A percentile compares a stretch with the other conserved stretches of the same genome.
Conservation (phyloP, 2,329 filamentous ascomycete species). For the Penicillium freii region DNA sequence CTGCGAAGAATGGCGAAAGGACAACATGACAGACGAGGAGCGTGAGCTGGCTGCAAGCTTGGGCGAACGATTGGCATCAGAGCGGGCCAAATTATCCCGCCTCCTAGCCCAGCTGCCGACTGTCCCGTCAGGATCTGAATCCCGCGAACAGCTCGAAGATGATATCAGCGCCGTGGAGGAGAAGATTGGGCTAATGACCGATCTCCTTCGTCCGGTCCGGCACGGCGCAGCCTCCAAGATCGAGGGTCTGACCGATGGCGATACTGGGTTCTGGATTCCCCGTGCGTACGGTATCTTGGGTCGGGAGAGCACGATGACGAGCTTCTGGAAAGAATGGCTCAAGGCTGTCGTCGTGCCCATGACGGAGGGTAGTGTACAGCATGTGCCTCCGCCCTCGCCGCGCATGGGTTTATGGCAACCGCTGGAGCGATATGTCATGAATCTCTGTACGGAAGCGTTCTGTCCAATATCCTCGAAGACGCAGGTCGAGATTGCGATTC, state of each 20-base stretch:
- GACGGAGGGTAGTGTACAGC: slow-evolving; percentile 79
- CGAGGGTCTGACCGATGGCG: slow-evolving; percentile 89
- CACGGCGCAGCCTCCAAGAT: slow-evolving; percentile 97
- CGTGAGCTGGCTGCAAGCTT: slow-evolving; percentile 88
- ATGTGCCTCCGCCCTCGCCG: slow-evolving; percentile 84
- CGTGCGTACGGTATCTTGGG: slow-evolving; percentile 91
- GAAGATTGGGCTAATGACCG: slow-evolving; percentile 95
- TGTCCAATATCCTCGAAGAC: slow-evolving; percentile 91
- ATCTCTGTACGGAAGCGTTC: slow-evolving; percentile 91
- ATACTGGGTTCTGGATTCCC: slow-evolving; percentile 94
- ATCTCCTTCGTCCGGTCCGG: slow-evolving; percentile 85
- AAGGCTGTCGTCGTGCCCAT: slow-evolving; percentile 92
- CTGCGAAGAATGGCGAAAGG: slow-evolving; percentile 83
- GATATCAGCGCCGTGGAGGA: slow-evolving; percentile 95
- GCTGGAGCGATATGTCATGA: slow-evolving; percentile 92
- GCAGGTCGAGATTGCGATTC: slow-evolving; percentile 86
- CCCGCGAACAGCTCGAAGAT: slow-evolving; percentile 82
- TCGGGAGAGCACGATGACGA: slow-evolving; percentile 74
- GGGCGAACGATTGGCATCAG: slow-evolving; percentile 79
- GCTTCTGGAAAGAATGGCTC: slow-evolving; percentile 99
- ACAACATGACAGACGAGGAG: slow-evolving; percentile 98
- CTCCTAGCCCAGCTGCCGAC: slow-evolving; percentile 79
- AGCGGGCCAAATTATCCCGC: slow-evolving; percentile 86
- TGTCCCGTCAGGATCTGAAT: slow-evolving; percentile 74
- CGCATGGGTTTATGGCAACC: slow-evolving; percentile 94